Conservation (phyloP, 2,329 filamentous ascomycete genomes). For the Colletotrichum lupini region DNA sequence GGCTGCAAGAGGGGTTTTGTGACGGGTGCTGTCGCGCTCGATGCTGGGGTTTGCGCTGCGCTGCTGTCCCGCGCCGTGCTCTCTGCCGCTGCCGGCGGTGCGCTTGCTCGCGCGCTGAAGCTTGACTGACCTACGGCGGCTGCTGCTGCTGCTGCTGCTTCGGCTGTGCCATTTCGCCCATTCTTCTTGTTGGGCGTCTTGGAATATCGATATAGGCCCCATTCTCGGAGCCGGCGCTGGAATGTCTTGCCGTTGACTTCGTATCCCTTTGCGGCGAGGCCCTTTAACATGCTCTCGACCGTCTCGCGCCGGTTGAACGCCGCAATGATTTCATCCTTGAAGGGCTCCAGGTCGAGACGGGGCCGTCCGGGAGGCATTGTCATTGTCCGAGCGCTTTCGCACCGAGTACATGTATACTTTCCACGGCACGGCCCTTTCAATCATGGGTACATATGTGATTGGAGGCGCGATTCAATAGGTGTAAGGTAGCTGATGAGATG, state of each 20-base stretch:
- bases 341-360: constrained; percentile 25
- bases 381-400: background rate
- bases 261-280: constrained; percentile 16
- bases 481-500: background rate
- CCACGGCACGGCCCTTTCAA: background rate
- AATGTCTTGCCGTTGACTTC: constrained; percentile 21
- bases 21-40: background rate
- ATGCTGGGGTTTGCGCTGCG: background rate
- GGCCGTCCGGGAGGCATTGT: constrained; percentile 24
- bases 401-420: background rate
- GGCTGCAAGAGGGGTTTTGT: background rate
- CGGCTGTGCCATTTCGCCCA: background rate
- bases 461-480: background rate
- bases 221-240: constrained; percentile 20
- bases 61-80: background rate
- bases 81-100: background rate
- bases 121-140: background rate
- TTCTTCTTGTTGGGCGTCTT: constrained; percentile 6
- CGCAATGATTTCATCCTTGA: constrained; percentile 21
- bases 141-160: background rate
- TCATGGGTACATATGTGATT: background rate
- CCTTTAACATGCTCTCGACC: constrained; percentile 26
- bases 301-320: constrained; percentile 26
- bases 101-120: background rate
- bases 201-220: constrained; percentile 16